phyloP scores from a whole-genome alignment of 495 filamentous ascomycete genomes.

The Penicillium diatomitis region DNA sequence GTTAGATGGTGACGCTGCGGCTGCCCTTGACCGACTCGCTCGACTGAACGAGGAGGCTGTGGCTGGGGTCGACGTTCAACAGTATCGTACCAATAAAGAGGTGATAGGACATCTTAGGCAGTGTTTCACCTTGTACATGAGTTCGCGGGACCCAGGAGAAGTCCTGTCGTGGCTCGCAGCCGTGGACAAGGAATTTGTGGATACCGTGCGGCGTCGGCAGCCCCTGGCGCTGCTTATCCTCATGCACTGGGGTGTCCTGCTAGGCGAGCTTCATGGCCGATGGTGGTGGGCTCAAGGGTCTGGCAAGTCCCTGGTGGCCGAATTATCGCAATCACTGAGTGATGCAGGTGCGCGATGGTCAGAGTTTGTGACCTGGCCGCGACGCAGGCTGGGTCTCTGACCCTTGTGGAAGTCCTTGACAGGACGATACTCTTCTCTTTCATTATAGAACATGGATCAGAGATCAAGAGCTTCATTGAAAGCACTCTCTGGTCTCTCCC shows the following conservation, averaged over 20 bases:
- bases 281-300: constrained; percentile 32
- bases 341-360: constrained; percentile 15
- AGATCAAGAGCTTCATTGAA: no score
- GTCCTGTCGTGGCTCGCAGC: constrained; percentile 29
- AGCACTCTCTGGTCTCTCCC: no score
- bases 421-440: not conserved
- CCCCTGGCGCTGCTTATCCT: constrained; percentile 26
- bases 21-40: constrained; percentile 18
- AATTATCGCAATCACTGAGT: constrained; percentile 15
- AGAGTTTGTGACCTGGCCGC: constrained; percentile 23
- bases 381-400: constrained; percentile 22
- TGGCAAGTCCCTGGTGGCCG: constrained; percentile 22
- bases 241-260: constrained; percentile 31
- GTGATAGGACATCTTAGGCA: constrained; percentile 21
- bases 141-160: constrained; percentile 17
- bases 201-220: constrained; percentile 20
- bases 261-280: constrained; percentile 25
- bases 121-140: constrained; percentile 18
- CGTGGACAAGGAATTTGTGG: constrained; percentile 28
- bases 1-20: constrained; percentile 18
- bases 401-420: not conserved
- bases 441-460: no score
- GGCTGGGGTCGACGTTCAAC: constrained; percentile 11
- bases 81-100: constrained; percentile 23
- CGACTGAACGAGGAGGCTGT: constrained; percentile 18